phyloP scores from a whole-genome alignment of 805 yeast species.

The Spathaspora gorwiae region DNA sequence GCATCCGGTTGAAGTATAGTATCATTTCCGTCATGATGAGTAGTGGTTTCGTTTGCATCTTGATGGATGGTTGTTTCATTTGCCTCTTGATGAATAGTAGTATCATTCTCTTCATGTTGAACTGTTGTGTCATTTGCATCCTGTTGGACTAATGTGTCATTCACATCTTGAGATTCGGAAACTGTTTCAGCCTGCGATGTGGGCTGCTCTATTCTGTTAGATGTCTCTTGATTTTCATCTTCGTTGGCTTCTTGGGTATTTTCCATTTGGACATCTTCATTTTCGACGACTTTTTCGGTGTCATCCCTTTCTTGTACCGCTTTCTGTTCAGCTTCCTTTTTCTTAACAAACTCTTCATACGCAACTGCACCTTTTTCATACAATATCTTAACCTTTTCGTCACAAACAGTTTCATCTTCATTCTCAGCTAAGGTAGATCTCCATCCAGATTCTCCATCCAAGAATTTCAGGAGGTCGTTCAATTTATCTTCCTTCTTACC shows the following conservation, averaged over 20 bases:
- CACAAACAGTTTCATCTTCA: conserved; percentile 25
- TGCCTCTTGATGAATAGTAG: conserved; percentile 18
- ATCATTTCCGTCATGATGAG: conserved; percentile 13
- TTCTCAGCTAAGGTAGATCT: conserved; percentile 40
- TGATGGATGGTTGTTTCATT: background rate
- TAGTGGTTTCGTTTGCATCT: conserved; percentile 10
- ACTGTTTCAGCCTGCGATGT: conserved; percentile 33
- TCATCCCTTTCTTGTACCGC: conserved; percentile 7
- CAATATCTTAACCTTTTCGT: conserved; percentile 28
- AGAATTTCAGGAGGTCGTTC: conserved; percentile 29
- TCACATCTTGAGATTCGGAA: conserved; percentile 41
- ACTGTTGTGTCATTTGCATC: conserved; percentile 41
- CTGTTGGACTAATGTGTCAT: conserved; percentile 36
- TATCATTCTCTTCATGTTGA: conserved; percentile 46
- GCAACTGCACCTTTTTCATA: conserved; percentile 38
- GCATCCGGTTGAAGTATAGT: conserved; percentile 20
- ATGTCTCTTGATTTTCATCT: conserved; percentile 1
- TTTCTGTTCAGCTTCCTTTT: conserved; percentile 7
- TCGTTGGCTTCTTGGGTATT: conserved; percentile 2
- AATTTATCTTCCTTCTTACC: conserved; percentile 25
- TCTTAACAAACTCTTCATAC: conserved; percentile 12
- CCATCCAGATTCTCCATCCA: conserved; percentile 57
- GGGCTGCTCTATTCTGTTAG: conserved; percentile 3
- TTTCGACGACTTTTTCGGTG: conserved; percentile 9
- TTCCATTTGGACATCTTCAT: conserved; percentile 7